Conservation (phyloP, 306 rosid genomes). For the Quercus gilva region DNA sequence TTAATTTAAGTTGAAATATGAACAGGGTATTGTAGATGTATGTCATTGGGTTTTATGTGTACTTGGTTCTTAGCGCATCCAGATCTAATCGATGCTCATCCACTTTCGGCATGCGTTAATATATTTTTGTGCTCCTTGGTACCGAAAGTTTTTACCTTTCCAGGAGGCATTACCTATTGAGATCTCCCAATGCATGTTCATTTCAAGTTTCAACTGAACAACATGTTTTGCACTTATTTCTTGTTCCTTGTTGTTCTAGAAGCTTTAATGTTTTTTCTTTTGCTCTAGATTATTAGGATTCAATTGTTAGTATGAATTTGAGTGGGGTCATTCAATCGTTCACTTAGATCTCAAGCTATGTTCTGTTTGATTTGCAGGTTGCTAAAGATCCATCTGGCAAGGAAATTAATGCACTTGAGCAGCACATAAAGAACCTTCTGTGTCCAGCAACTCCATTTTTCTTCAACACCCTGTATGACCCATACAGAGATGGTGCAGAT, state of each 20-base stretch:
- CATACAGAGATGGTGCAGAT: slow-evolving; percentile 76
- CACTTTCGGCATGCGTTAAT: neutral
- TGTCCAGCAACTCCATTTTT: slow-evolving; percentile 78
- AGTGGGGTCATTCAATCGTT: too few relatives aligned
- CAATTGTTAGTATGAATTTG: neutral
- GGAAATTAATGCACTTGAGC: slow-evolving; percentile 72
- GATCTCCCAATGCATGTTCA: neutral
- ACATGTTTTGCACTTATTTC: neutral
- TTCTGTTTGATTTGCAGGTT: slow-evolving; percentile 44
- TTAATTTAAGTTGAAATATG: neutral
- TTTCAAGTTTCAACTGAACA: neutral
- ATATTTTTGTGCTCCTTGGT: neutral
- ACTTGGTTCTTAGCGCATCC: neutral
- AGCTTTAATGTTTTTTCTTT: neutral
- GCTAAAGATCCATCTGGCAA: slow-evolving; percentile 80
- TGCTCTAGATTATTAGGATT: neutral
- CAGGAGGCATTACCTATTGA: neutral
- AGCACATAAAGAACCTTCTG: slow-evolving; percentile 72
- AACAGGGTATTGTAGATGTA: neutral
- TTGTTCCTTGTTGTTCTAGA: neutral
- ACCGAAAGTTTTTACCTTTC: neutral
- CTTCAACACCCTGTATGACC: slow-evolving; percentile 84
- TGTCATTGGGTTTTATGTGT: neutral
- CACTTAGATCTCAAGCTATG: neutral
- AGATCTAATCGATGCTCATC: neutral